Evolutionary conservation across 768 basidiomycete species (phyloP), one percentile per base, ranked within the genome.

Genomic region (Auriculariales sp.): DNA sequence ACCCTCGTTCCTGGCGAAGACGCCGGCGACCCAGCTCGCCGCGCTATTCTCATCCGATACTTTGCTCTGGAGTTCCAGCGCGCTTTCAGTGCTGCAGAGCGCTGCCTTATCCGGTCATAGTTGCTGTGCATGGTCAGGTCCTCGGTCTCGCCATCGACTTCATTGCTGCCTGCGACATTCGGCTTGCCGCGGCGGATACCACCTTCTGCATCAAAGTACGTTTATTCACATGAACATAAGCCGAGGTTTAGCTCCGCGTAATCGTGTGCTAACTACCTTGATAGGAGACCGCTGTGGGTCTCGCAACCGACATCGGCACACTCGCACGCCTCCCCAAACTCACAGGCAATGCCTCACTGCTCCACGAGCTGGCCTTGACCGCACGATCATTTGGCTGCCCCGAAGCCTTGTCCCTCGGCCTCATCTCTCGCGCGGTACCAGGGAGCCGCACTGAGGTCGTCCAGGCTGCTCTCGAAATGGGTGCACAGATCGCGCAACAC

Each of bases 231-330:
- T 24, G 7, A 27, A 30, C 24, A 14, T 44, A 6, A 6, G 35
- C 22, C 33, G 2, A 34, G 17, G 19, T 33, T 33, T 30, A n/a
- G 12, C 17, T 5, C 24, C 1, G 11, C 27, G 1, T 53, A 15
- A 28, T 51, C 47, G 7, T 34, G 42, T 54, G 25, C 34, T 15
- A 46, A 35, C 50, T 14, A 24, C 42, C 7, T 28, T 28, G n/a
- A 28, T 49, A 89, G 86, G 87, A 93, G 71, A 81, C 89, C 2
- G 85, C 91, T 58, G 73, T 91, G 24, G 90, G 85, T 0, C 69
- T 94, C 0, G 90, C 91, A 2, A 82, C 91, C 0, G 91, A 93
- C 59, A 79, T 92, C 33, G 92, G 92, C 0, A 79, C 87, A 0
- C 75, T 94, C 4, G 85, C 90, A 1, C 78, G 81, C 47, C 67